Conservation (phyloP, 2,329 filamentous ascomycete genomes). For the Phialophora macrospora region DNA sequence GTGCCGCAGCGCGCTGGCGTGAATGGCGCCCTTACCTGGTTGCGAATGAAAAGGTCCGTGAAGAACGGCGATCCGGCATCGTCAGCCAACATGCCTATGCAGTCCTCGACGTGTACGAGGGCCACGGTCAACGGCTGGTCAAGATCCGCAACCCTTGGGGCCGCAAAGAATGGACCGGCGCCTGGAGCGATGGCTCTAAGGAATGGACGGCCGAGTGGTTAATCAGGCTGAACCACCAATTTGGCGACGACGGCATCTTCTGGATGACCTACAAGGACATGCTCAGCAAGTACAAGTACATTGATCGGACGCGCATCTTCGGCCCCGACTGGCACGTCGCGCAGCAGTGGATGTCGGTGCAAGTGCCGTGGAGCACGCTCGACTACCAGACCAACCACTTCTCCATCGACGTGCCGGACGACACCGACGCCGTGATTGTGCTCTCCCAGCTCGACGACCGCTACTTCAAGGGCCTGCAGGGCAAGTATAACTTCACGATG, state of each 20-base stretch:
- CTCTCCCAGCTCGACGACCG: constrained; percentile 65
- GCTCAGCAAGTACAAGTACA: constrained; percentile 62
- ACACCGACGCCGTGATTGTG: constrained; percentile 62
- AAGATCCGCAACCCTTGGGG: constrained; percentile 75
- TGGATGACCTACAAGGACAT: constrained; percentile 67
- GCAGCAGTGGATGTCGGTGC: constrained; percentile 66
- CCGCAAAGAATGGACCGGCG: constrained; percentile 77
- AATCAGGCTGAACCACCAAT: constrained; percentile 71
- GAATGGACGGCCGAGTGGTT: constrained; percentile 85
- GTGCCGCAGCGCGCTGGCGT: constrained; percentile 50
- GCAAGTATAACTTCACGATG: constrained; percentile 62
- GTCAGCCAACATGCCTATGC: constrained; percentile 61
- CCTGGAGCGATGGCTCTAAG: constrained; percentile 82
- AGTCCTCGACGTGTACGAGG: constrained; percentile 64
- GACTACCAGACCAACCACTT: constrained; percentile 67
- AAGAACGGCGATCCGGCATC: constrained; percentile 51
- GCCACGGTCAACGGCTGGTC: constrained; percentile 67
- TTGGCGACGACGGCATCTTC: constrained; percentile 75
- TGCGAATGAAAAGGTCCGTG: constrained; percentile 39
- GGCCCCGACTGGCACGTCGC: constrained; percentile 65
- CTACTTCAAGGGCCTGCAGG: constrained; percentile 63
- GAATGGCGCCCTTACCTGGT: constrained; percentile 37
- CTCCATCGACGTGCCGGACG: constrained; percentile 58
- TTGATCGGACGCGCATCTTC: constrained; percentile 66
- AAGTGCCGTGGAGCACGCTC: constrained; percentile 63